Evolutionary conservation across 192 early-diverging fungal genomes (phyloP), one percentile per base, ranked within the genome.

Genomic region (Coemansia sp.): DNA sequence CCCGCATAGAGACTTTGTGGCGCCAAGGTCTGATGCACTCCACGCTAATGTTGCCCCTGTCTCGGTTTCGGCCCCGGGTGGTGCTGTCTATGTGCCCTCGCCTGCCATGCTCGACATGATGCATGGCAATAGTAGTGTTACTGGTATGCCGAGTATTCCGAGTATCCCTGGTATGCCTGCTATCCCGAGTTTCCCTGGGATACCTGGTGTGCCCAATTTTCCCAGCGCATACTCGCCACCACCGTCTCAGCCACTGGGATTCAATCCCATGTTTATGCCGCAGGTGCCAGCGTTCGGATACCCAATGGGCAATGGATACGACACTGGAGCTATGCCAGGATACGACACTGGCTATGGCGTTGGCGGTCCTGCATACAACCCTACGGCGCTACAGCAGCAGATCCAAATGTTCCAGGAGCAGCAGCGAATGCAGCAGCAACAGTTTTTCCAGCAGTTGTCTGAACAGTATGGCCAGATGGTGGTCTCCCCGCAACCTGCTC

Each of bases 351-450:
- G 38, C 8, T 4, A 7, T 7, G 29, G 29, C 29, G 29, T 2
- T 32, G 29, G 29, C 7, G 7, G 29, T 32, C 29, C 34, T 15
- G 19, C 36, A 2, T 73, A 35, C 11, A 55, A 41, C 17, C 64
- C 55, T 1, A 21, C 54, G 11, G 53, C 44, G 27, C 52, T 77
- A 27, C 69, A 78, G 56, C 57, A 67, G 46, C 75, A 78, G 35
- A 68, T 78, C 1, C 61, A 56, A 10, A 26, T 61, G 55, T 78
- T 78, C 56, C 75, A 78, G 65, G 69, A 71, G 62, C 75, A 78
- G 60, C 75, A 78, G 62, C 64, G 69, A 0, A 54, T 58, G 46
- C 69, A 71, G 48, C 75, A 78, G 62, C 59, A 78, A 37, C 63
- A 64, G 69, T 78, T 78, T 35, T 65, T 71, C 27, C 46, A 50